A percentile compares a stretch with the other conserved stretches of the same genome.
phyloP scores from a whole-genome alignment of 2,329 filamentous ascomycete genomes.

The Geoglossum cookeanum region DNA sequence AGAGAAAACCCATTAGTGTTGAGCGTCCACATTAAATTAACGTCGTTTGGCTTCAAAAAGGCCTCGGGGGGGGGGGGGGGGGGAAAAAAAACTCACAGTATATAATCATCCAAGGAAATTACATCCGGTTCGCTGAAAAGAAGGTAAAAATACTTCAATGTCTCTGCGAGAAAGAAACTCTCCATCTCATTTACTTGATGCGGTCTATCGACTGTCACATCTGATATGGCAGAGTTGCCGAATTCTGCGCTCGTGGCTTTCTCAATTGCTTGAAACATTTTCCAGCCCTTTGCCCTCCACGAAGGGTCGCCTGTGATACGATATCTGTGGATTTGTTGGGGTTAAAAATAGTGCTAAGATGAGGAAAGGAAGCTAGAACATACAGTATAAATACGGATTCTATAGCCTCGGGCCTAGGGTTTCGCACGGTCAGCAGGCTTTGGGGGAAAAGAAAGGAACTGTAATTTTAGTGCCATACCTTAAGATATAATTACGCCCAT shows the following conservation, averaged over 20 bases:
- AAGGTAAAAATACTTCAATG: slow-evolving; percentile 80
- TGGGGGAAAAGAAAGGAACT: slow-evolving; percentile 8
- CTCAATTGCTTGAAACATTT: slow-evolving; percentile 60
- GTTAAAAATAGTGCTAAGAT: neutral
- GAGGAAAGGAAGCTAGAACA: neutral
- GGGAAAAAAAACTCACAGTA: slow-evolving; percentile 24
- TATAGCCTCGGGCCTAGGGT: slow-evolving; percentile 56
- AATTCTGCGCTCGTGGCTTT: slow-evolving; percentile 43
- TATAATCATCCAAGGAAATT: slow-evolving; percentile 47
- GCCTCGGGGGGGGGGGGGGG: neutral
- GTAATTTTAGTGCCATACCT: slow-evolving; percentile 27
- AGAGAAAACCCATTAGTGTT: neutral
- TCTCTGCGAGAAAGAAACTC: slow-evolving; percentile 82
- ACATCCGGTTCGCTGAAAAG: slow-evolving; percentile 52
- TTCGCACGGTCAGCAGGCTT: slow-evolving; percentile 11
- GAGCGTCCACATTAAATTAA: neutral
- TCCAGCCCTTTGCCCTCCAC: slow-evolving; percentile 71
- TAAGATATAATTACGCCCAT: slow-evolving; percentile 36
- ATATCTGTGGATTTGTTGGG: slow-evolving; percentile 7
- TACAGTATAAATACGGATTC: slow-evolving; percentile 83
- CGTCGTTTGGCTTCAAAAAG: neutral
- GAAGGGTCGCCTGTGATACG: slow-evolving; percentile 61
- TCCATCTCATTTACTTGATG: slow-evolving; percentile 48
- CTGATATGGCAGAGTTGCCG: slow-evolving; percentile 50
- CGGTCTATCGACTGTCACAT: slow-evolving; percentile 30